A percentile compares a stretch with the other conserved stretches of the same genome.
phyloP scores from a whole-genome alignment of 2,329 filamentous ascomycete species.

The Xylariaceae sp. region DNA sequence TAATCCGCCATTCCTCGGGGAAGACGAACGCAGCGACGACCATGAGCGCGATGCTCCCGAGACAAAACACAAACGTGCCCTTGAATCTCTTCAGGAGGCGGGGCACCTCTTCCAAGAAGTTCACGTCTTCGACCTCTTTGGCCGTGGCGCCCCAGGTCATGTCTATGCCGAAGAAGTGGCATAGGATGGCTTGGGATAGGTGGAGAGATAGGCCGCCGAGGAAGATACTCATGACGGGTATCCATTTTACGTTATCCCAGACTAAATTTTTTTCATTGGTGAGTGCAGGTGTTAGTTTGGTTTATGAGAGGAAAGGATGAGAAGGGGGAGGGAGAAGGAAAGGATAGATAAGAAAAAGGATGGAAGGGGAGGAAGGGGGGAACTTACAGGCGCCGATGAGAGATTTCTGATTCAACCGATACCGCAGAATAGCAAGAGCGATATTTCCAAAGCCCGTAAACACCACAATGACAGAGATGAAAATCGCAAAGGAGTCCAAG shows the following conservation, averaged over 20 bases:
- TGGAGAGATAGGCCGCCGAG: slow-evolving; percentile 40
- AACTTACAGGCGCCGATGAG: slow-evolving; percentile 40
- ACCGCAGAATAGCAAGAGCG: slow-evolving; percentile 52
- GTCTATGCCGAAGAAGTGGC: slow-evolving; percentile 39
- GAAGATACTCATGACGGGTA: slow-evolving; percentile 38
- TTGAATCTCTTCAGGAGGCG: slow-evolving; percentile 31
- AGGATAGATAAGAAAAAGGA: background rate
- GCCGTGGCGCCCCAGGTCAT: slow-evolving; percentile 36
- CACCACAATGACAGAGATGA: slow-evolving; percentile 31
- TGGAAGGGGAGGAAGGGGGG: background rate
- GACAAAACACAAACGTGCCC: slow-evolving; percentile 31
- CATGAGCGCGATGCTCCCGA: slow-evolving; percentile 27
- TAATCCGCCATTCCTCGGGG: slow-evolving; percentile 48
- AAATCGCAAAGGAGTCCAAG: slow-evolving; percentile 49
- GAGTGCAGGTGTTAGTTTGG: background rate
- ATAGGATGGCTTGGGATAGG: slow-evolving; percentile 37
- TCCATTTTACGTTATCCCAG: slow-evolving; percentile 50
- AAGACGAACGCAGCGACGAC: slow-evolving; percentile 28
- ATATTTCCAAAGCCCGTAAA: slow-evolving; percentile 32
- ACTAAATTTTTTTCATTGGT: slow-evolving; percentile 28
- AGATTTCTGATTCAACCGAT: slow-evolving; percentile 48
- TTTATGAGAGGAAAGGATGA: background rate
- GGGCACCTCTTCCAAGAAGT: slow-evolving; percentile 32
- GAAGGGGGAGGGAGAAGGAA: background rate
- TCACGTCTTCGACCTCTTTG: slow-evolving; percentile 32